These are phyloP conservation scores for Cystoderma amianthinum DNA, from an alignment of 768 basidiomycete species.

Conservation along the genomic window DNA sequence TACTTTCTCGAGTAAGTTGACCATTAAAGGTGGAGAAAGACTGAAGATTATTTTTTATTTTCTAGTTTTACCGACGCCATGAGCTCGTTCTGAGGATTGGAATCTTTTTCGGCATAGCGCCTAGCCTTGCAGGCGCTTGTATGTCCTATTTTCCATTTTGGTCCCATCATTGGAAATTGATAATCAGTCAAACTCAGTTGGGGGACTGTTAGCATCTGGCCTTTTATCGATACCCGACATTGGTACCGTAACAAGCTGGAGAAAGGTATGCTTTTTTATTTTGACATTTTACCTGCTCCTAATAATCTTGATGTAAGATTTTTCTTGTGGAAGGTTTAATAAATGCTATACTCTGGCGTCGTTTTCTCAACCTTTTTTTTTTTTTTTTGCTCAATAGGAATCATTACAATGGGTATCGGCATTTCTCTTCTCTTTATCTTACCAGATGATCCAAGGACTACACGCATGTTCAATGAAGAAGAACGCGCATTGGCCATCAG, in stretches of 20 bases:
- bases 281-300: not conserved
- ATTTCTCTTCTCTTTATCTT: constrained; percentile 25
- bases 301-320: not conserved
- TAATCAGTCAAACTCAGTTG: constrained; percentile 22
- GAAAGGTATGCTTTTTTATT: constrained; percentile 11
- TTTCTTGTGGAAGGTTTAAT: not conserved
- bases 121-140: constrained; percentile 28
- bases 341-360: too few species aligned
- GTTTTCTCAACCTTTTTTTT: too few species aligned
- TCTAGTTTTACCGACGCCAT: constrained; percentile 25
- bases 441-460: constrained; percentile 25
- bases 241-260: constrained; percentile 23
- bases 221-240: constrained; percentile 21
- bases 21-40: too few species aligned
- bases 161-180: not conserved
- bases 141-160: constrained; percentile 6
- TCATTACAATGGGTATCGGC: constrained; percentile 29
- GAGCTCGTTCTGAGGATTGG: constrained; percentile 28
- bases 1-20: constrained; percentile 28
- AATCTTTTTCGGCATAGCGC: constrained; percentile 25
- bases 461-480: constrained; percentile 21
- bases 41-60: too few species aligned
- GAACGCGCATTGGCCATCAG: constrained; percentile 26
- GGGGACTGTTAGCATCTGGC: constrained; percentile 30
- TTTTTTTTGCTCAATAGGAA: too few species aligned